Percentiles rank a stretch among this genome's conserved stretches.
phyloP scores from a whole-genome alignment of 2,329 filamentous ascomycete species.

The Pyricularia grisea region DNA sequence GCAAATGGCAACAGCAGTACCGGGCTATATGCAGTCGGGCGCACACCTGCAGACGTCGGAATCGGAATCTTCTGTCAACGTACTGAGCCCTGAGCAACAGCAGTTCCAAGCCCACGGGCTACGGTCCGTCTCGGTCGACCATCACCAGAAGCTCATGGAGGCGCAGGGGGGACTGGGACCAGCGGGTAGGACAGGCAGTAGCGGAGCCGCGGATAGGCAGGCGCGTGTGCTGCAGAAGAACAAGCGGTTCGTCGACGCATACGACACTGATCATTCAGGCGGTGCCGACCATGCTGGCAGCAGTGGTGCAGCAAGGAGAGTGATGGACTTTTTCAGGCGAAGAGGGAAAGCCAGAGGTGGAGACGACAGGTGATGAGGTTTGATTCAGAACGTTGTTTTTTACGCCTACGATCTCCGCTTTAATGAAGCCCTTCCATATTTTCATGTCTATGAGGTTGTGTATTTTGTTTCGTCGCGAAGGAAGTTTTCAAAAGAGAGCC shows the following conservation, averaged over 20 bases:
- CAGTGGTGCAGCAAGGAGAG: conserved; percentile 77
- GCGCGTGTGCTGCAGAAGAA: conserved; percentile 63
- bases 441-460: background rate
- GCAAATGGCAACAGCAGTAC: conserved; percentile 26
- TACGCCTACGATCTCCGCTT: background rate
- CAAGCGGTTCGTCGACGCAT: conserved; percentile 82
- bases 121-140: conserved; percentile 12
- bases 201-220: conserved; percentile 25
- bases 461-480: background rate
- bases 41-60: conserved; percentile 34
- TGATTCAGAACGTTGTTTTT: background rate
- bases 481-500: background rate
- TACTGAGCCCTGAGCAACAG: conserved; percentile 11
- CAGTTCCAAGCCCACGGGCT: conserved; percentile 19
- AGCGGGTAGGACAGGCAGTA: conserved; percentile 19
- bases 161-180: background rate
- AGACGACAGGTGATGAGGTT: conserved; percentile 37
- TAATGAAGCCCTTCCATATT: background rate
- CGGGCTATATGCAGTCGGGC: conserved; percentile 36
- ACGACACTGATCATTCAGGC: conserved; percentile 59
- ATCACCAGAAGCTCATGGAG: conserved; percentile 23
- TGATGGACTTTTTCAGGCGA: conserved; percentile 97
- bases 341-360: conserved; percentile 66
- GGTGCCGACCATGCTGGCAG: conserved; percentile 65
- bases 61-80: conserved; percentile 45